Evolutionary conservation across 176 grass and related monocot genomes (phyloP).

Genomic region (Pontederia paniculata): DNA sequence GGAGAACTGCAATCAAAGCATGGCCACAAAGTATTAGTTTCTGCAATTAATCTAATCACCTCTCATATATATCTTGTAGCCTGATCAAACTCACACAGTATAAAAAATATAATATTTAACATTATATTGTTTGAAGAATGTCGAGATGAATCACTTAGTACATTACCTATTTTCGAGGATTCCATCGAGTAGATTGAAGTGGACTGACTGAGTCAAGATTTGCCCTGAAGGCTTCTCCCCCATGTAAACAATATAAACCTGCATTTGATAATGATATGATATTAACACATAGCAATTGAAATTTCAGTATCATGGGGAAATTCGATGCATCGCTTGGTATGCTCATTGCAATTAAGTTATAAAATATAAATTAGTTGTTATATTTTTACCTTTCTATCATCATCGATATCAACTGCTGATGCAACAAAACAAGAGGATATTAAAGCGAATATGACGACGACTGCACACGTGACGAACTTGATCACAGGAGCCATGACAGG

Average conservation of each 20-base stretch:
- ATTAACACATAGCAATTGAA: too few relatives aligned
- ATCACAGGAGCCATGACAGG: too few relatives aligned
- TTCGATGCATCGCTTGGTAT: not conserved
- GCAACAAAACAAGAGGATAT: too few relatives aligned
- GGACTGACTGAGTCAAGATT: not conserved
- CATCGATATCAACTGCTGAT: not conserved
- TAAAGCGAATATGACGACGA: too few relatives aligned
- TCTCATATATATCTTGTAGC: too few relatives aligned
- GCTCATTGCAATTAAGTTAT: not conserved
- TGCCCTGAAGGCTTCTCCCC: not conserved
- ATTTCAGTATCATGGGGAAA: too few relatives aligned
- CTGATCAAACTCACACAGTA: too few relatives aligned
- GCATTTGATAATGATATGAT: not conserved
- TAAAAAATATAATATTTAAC: not conserved
- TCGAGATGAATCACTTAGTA: not conserved
- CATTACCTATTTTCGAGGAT: conserved; percentile 19
- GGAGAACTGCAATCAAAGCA: conserved; percentile 17
- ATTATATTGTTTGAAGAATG: not conserved
- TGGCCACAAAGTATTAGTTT: not conserved
- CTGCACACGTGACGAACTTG: too few relatives aligned
- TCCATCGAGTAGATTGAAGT: conserved; percentile 16
- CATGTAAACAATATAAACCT: conserved; percentile 36
- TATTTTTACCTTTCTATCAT: conserved; percentile 6
- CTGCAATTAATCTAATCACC: too few relatives aligned
- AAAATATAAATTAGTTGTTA: not conserved